phyloP scores from a whole-genome alignment of 768 basidiomycete species.

The Porphyrellus cyaneotinctus region DNA sequence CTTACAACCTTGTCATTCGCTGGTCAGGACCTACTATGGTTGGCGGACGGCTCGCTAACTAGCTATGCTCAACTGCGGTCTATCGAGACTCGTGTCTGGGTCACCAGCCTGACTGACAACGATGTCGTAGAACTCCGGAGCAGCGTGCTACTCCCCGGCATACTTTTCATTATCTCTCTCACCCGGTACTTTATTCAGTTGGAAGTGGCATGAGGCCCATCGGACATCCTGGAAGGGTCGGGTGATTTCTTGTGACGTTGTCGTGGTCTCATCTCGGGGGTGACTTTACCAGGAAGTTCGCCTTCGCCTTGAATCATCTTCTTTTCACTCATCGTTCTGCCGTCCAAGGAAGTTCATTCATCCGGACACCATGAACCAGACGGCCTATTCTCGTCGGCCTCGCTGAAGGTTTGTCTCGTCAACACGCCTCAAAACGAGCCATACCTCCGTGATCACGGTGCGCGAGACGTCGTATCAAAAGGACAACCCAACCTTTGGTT shows the following conservation, averaged over 20 bases:
- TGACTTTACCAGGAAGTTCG: background rate
- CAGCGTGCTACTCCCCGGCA: too few species aligned
- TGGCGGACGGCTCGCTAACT: background rate
- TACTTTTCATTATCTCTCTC: too few species aligned
- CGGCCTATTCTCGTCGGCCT: constrained; percentile 32
- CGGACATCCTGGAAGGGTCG: too few species aligned
- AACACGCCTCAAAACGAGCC: constrained; percentile 47
- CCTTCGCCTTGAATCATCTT: background rate
- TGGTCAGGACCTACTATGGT: background rate
- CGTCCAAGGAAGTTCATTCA: background rate
- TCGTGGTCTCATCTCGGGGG: too few species aligned
- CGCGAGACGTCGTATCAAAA: constrained; percentile 27
- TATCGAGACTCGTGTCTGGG: background rate
- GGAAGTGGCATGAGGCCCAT: background rate
- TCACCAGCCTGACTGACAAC: background rate
- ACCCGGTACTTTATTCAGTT: background rate
- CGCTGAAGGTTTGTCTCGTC: constrained; percentile 36
- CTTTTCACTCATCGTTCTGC: background rate
- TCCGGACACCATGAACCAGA: background rate
- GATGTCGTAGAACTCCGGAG: too few species aligned
- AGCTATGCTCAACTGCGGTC: background rate
- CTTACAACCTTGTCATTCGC: background rate
- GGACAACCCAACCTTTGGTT: constrained; percentile 47
- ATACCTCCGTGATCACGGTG: constrained; percentile 56
- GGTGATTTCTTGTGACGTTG: too few species aligned